phyloP scores from a whole-genome alignment of 2,329 filamentous ascomycete species.

The Colletotrichum sansevieriae region DNA sequence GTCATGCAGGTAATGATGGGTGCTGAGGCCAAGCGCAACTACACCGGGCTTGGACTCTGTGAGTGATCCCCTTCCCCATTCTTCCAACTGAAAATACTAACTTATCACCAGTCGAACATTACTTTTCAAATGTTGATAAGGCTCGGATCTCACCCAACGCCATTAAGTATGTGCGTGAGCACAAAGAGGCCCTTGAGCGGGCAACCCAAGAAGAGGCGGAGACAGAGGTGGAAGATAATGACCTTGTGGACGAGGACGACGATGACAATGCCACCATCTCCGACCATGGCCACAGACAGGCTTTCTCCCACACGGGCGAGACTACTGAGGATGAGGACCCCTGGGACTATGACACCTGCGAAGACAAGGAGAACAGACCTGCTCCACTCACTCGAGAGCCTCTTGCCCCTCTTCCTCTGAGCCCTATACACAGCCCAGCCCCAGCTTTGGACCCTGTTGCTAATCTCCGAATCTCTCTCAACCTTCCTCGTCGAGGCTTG shows the following conservation, averaged over 20 bases:
- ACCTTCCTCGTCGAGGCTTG: background rate
- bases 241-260: background rate
- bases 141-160: conserved; percentile 55
- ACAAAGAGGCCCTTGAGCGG: conserved; percentile 44
- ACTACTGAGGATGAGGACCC: conserved; percentile 6
- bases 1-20: conserved; percentile 56
- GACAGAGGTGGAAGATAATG: background rate
- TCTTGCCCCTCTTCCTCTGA: background rate
- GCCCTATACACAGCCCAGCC: background rate
- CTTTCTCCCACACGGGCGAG: background rate
- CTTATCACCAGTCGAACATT: conserved; percentile 56
- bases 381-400: background rate
- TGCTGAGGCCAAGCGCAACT: conserved; percentile 51
- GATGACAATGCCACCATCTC: background rate
- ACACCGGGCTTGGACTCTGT: conserved; percentile 58
- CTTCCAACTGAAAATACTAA: background rate
- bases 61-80: conserved; percentile 42
- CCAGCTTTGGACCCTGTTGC: background rate
- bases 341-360: background rate
- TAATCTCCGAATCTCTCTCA: background rate
- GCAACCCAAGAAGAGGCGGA: background rate
- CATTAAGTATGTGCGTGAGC: conserved; percentile 50
- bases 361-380: conserved; percentile 15
- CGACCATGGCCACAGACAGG: background rate
- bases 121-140: conserved; percentile 58